Conservation (phyloP, 345 rosid species). For the Raphanus sativus region DNA sequence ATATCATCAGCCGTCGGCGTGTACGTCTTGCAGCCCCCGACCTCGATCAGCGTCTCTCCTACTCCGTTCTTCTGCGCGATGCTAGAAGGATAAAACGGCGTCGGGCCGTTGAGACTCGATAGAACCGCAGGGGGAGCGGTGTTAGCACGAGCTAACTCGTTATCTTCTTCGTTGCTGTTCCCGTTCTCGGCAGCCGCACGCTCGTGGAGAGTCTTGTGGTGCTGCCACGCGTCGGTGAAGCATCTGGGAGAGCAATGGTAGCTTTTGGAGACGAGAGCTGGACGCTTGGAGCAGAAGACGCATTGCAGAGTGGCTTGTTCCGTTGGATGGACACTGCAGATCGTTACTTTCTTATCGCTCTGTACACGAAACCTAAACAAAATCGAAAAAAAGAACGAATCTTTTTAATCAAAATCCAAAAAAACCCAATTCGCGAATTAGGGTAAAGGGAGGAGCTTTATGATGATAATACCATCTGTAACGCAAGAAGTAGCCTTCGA, state of each 20-base stretch:
- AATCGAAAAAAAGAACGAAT: slow-evolving; percentile 7
- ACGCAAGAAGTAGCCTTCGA: slow-evolving; percentile 82
- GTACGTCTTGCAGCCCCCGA: slow-evolving; percentile 81
- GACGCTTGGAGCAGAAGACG: slow-evolving; percentile 85
- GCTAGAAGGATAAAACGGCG: not conserved
- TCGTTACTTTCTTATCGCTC: slow-evolving; percentile 84
- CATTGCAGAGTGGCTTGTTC: slow-evolving; percentile 96
- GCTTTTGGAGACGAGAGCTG: slow-evolving; percentile 72
- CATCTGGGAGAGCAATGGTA: slow-evolving; percentile 95
- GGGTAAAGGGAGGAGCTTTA: not conserved
- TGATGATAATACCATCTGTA: slow-evolving; percentile 64
- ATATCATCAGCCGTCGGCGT: slow-evolving; percentile 94
- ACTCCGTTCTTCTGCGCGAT: slow-evolving; percentile 60
- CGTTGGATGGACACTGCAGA: slow-evolving; percentile 93
- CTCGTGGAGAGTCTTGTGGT: slow-evolving; percentile 90
- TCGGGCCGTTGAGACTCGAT: not conserved
- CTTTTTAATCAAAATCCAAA: not conserved
- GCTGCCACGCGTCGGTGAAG: slow-evolving; percentile 98
- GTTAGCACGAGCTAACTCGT: slow-evolving; percentile 60
- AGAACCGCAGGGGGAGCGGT: too few species aligned
- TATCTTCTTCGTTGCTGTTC: slow-evolving; percentile 56
- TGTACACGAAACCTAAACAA: slow-evolving; percentile 87
- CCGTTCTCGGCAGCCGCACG: slow-evolving; percentile 91
- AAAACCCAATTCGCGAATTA: not conserved
- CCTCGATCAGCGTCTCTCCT: slow-evolving; percentile 89